phyloP scores from a whole-genome alignment of 2,329 filamentous ascomycete genomes.

The Aureobasidium subglaciale region DNA sequence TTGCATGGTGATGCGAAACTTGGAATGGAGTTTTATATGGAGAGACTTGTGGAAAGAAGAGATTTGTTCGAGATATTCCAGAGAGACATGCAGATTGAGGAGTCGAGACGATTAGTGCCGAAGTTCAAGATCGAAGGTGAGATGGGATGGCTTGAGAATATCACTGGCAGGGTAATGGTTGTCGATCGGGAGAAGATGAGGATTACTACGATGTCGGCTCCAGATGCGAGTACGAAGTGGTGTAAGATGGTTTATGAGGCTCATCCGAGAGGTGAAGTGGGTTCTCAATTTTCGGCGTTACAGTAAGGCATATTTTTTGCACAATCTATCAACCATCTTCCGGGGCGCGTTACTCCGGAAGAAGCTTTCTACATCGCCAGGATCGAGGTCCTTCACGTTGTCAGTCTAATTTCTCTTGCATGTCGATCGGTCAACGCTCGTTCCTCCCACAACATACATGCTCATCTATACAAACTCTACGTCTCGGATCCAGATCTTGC shows the following conservation, averaged over 20 bases:
- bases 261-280: not conserved
- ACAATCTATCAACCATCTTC: too few species aligned
- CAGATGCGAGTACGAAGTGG: not conserved
- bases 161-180: not conserved
- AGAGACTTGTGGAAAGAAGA: not conserved
- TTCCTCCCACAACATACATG: too few species aligned
- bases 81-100: not conserved
- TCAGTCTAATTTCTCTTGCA: too few species aligned
- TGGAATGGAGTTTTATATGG: not conserved
- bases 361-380: too few species aligned
- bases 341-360: too few species aligned
- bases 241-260: not conserved
- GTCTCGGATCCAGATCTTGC: too few species aligned
- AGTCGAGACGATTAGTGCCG: not conserved
- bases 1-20: not conserved
- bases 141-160: not conserved
- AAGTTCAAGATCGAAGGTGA: not conserved
- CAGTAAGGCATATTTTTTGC: too few species aligned
- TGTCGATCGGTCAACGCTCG: too few species aligned
- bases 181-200: not conserved
- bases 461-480: too few species aligned
- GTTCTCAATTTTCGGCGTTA: not conserved
- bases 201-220: not conserved
- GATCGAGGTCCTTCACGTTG: too few species aligned
- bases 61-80: not conserved